Evolutionary conservation across 768 basidiomycete genomes (phyloP), one percentile per base, ranked within the genome.

Genomic region (Mycena rosella): DNA sequence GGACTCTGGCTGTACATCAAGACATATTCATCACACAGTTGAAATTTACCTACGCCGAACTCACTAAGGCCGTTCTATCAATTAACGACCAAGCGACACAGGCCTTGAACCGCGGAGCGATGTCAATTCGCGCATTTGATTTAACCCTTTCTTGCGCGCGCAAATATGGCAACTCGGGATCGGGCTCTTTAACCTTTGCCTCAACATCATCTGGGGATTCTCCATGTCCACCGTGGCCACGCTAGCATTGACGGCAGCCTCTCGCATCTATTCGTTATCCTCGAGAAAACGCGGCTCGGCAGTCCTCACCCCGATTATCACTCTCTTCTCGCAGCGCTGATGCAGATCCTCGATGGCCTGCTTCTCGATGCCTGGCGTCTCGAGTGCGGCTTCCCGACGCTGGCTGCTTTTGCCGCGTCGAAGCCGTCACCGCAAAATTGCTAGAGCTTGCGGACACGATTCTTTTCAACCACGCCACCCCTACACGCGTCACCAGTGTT

Each of bases 171-270:
- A 0, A 81, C 82, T 55, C 80, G 82, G 59, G 63, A 78, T 0
- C 60, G 38, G 38, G 14, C 38, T 38, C 38, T 38, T 38, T 15
- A 7, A 38, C 14, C 38, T 38, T 7, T 38, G 69, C 15, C 70
- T 82, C 60, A 83, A 81, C 48, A 68, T 82, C 1, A 70, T 79
- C 20, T 81, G 80, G 78, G 69, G 0, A 47, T 81, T 14, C 71
- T 79, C 0, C 66, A 76, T 14, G 65, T 56, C 20, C 79, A 82
- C 64, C 69, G 74, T 34, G 80, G 80, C 3, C 67, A 67, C 2
- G 63, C 78, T 26, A 0, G 62, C 0, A 17, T 15, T 3, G 38
- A 38, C 3, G 78, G 79, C 0, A 77, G 74, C 18, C 70, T 82
- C 3, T 62, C 76, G 1, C 73, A 76, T 61, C 77, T 78, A 17